Evolutionary conservation across 2,329 filamentous ascomycete species (phyloP).

Genomic region (Neurospora crassa): DNA sequence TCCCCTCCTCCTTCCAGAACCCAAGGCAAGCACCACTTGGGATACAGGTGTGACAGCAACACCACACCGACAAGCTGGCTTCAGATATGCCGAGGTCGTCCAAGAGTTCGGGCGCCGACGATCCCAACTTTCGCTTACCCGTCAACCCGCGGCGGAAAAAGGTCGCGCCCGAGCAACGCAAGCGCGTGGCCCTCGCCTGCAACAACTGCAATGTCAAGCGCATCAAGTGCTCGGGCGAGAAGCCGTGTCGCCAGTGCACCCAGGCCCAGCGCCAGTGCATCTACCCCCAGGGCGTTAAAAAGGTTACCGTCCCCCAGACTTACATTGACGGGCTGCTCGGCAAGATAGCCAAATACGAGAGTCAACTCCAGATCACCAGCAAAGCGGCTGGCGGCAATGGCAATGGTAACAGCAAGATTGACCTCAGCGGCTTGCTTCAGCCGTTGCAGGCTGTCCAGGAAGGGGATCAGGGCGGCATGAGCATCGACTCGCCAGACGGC

Average conservation of each 20-base stretch:
- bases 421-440: conserved; percentile 24
- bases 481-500: neutral
- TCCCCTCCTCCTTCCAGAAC: neutral
- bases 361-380: conserved; percentile 24
- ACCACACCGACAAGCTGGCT: neutral
- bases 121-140: conserved; percentile 28
- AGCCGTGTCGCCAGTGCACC: conserved; percentile 37
- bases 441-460: conserved; percentile 11
- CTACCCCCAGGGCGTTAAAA: conserved; percentile 36
- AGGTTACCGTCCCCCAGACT: conserved; percentile 30
- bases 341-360: conserved; percentile 31
- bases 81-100: conserved; percentile 11
- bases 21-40: neutral
- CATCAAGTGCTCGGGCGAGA: conserved; percentile 41
- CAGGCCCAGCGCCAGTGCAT: conserved; percentile 34
- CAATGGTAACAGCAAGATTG: conserved; percentile 21
- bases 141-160: conserved; percentile 41
- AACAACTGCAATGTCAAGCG: conserved; percentile 43
- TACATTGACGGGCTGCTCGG: conserved; percentile 33
- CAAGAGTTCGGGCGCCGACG: conserved; percentile 4
- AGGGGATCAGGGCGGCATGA: neutral
- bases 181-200: conserved; percentile 40
- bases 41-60: neutral
- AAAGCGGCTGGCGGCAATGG: conserved; percentile 20
- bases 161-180: conserved; percentile 36